Evolutionary conservation across 352 stramenopile species (phyloP), one percentile per base, ranked within the genome.

Genomic region (Pythium dissimile): DNA sequence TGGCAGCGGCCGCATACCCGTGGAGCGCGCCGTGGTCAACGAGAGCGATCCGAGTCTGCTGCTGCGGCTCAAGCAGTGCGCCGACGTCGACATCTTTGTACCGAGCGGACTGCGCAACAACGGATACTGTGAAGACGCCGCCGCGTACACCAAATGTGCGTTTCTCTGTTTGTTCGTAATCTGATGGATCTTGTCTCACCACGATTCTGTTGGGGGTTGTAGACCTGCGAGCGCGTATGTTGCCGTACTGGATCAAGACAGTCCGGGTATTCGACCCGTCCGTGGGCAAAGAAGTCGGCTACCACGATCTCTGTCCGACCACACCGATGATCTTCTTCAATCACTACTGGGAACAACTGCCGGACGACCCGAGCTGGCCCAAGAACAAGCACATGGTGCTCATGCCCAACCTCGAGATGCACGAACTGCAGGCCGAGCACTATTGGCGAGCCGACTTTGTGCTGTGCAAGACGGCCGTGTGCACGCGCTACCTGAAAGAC

Each of bases 41-140:
- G 41, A 66, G 20, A 59, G 70, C 52, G 72, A 86, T 51, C 62
- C 70, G 23, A 23, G 69, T 5, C 43, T 87, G 38, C 45, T 89
- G 8, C 46, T 68, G 18, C 50, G 73, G 27, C 62, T 89, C 13
- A 62, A 54, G 12, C 58, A 80, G 47, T 89, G 79, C 39, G 71
- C 77, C 1, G 74, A 85, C 21, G 58, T 89, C 30, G 79, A 89
- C 46, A 46, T 88, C 27, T 88, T 83, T 59, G 28, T 86, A 1
- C 80, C 80, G 1, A 62, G 43, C 0, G 54, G 64, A 0, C 52
- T 82, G 18, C 58, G 74, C 34, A 70, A 66, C 24, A 65, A 84
- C 45, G 75, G 75, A 37, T 89, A 89, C 51, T 89, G 79, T 59
- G 79, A 89, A 61, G 79, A 89, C 59, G 73, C 62, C 0, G 66